Percentiles rank a stretch among this genome's conserved stretches.
Conservation (phyloP, 164 flowering plant species). For the Aristolochia californica region DNA sequence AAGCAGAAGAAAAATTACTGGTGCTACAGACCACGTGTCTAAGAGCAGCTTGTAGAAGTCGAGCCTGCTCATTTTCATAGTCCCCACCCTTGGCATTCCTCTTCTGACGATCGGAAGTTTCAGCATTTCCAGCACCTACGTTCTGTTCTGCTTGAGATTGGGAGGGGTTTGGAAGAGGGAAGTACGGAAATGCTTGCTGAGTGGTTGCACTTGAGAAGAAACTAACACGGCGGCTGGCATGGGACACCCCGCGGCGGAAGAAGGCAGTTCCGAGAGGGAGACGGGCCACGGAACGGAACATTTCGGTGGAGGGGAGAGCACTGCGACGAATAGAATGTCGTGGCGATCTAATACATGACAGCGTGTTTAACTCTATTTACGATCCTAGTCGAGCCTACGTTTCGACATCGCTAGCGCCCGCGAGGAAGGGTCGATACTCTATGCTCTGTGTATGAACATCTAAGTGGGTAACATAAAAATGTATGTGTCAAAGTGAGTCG, state of each 20-base stretch:
- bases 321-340: too few relatives aligned
- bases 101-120: constrained; percentile 4
- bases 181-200: constrained; percentile 7
- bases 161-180: constrained; percentile 4
- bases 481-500: too few relatives aligned
- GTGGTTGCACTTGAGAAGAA: constrained; percentile 11
- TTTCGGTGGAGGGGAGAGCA: neutral
- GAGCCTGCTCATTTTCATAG: constrained; percentile 65
- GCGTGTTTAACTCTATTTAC: too few relatives aligned
- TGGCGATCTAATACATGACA: too few relatives aligned
- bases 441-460: too few relatives aligned
- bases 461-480: too few relatives aligned
- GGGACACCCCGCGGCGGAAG: neutral
- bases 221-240: constrained; percentile 1
- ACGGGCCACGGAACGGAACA: constrained; percentile 15
- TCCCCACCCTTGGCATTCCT: constrained; percentile 14
- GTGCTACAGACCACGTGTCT: constrained; percentile 51
- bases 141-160: neutral
- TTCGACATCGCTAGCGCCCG: too few relatives aligned
- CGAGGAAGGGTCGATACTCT: too few relatives aligned
- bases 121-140: neutral
- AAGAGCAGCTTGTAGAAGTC: constrained; percentile 77
- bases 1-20: neutral
- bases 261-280: constrained; percentile 3
- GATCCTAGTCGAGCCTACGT: too few relatives aligned